phyloP scores from a whole-genome alignment of 345 rosid genomes.

The Gossypioides kirkii region DNA sequence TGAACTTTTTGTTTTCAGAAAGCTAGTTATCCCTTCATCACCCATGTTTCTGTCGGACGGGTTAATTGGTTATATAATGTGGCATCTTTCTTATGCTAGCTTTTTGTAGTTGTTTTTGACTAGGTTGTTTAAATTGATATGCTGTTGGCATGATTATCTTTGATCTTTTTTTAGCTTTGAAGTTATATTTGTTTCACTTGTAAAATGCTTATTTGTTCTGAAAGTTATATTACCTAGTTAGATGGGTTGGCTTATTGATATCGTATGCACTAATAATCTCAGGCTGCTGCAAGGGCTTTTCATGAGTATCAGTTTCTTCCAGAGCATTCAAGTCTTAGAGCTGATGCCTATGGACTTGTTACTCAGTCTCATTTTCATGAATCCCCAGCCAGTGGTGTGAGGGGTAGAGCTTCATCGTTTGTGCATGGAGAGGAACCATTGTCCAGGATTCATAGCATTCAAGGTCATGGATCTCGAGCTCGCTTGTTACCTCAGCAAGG shows the following conservation, averaged over 20 bases:
- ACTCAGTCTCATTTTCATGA: slow-evolving; percentile 53
- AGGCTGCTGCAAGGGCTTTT: slow-evolving; percentile 49
- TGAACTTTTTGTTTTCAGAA: neutral
- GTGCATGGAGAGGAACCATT: slow-evolving; percentile 55
- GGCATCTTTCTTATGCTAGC: neutral
- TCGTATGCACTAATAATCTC: slow-evolving; percentile 13
- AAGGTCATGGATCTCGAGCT: slow-evolving; percentile 53
- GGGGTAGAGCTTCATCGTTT: slow-evolving; percentile 46
- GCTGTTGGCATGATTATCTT: neutral
- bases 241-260: neutral
- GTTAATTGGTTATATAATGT: neutral
- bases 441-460: slow-evolving; percentile 45
- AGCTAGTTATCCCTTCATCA: neutral
- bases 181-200: slow-evolving; percentile 1
- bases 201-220: slow-evolving; percentile 3
- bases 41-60: neutral
- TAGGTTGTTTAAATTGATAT: neutral
- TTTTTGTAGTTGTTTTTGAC: neutral
- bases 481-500: slow-evolving; percentile 56
- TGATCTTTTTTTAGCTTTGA: neutral
- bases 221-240: slow-evolving; percentile 6
- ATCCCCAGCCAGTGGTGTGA: slow-evolving; percentile 42
- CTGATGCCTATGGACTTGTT: slow-evolving; percentile 46
- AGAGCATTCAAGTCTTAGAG: slow-evolving; percentile 49
- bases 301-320: slow-evolving; percentile 64